These are phyloP conservation scores for Eucalyptus regnans DNA, from an alignment of 345 rosid genomes.

Conservation along the genomic window DNA sequence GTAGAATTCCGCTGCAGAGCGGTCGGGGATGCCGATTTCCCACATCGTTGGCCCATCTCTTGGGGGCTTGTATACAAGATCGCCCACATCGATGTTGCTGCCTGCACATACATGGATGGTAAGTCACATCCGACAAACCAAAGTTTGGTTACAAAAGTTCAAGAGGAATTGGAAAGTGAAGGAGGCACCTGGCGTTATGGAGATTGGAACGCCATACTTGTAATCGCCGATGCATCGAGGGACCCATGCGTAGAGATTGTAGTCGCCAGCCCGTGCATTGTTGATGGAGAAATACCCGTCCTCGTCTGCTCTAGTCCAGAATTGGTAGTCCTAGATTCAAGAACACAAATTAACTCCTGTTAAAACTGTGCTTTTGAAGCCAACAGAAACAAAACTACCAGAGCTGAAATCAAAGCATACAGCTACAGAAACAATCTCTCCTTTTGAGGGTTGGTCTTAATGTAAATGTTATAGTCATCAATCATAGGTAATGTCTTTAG, in stretches of 20 bases:
- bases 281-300: slow-evolving; percentile 48
- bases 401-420: background rate
- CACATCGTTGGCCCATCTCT: slow-evolving; percentile 59
- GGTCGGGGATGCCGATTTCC: slow-evolving; percentile 65
- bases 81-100: slow-evolving; percentile 17
- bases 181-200: slow-evolving; percentile 39
- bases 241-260: slow-evolving; percentile 70
- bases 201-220: slow-evolving; percentile 19
- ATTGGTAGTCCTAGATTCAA: slow-evolving; percentile 53
- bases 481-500: background rate
- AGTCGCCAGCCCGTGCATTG: slow-evolving; percentile 31
- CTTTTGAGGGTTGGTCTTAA: background rate
- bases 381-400: background rate
- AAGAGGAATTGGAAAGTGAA: background rate
- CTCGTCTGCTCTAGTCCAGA: slow-evolving; percentile 61
- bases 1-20: slow-evolving; percentile 52
- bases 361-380: background rate
- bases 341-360: background rate
- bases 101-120: slow-evolving; percentile 7
- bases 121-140: background rate
- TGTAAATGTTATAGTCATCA: background rate
- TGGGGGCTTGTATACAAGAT: slow-evolving; percentile 40
- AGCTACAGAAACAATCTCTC: background rate
- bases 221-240: slow-evolving; percentile 87
- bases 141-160: background rate